A percentile compares a stretch with the other conserved stretches of the same genome.
Evolutionary conservation across 2,329 filamentous ascomycete genomes (phyloP).

Genomic region (Diplocarpon rosae): DNA sequence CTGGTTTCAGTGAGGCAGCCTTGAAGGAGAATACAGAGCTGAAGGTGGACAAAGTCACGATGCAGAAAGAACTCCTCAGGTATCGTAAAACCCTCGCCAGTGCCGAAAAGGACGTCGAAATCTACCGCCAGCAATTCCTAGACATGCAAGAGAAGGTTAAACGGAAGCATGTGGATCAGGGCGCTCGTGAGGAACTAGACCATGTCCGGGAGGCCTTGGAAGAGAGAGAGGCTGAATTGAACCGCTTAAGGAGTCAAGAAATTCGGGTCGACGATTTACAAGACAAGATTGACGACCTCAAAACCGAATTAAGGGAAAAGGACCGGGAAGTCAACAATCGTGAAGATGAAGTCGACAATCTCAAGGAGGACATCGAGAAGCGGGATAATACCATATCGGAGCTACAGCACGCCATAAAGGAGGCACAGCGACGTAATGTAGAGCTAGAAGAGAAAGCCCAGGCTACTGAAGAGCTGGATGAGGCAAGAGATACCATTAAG

Average conservation of each 20-base stretch:
- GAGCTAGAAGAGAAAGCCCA: constrained; percentile 48
- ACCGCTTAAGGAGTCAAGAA: constrained; percentile 44
- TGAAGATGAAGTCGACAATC: constrained; percentile 61
- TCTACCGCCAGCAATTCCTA: constrained; percentile 68
- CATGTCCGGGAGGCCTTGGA: constrained; percentile 45
- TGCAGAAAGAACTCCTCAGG: constrained; percentile 75
- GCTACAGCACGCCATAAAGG: constrained; percentile 49
- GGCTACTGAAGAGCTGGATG: constrained; percentile 33
- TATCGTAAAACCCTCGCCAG: constrained; percentile 75
- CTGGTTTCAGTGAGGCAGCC: constrained; percentile 79
- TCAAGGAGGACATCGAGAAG: constrained; percentile 44
- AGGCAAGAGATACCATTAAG: constrained; percentile 35
- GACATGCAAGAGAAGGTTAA: constrained; percentile 77
- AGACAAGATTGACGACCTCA: constrained; percentile 65
- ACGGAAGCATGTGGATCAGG: constrained; percentile 61
- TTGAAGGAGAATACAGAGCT: constrained; percentile 92
- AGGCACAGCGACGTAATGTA: constrained; percentile 37
- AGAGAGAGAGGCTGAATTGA: constrained; percentile 38
- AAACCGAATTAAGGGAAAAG: constrained; percentile 65
- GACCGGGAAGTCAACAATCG: constrained; percentile 61
- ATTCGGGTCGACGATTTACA: constrained; percentile 55
- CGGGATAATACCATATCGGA: constrained; percentile 41
- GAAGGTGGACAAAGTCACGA: constrained; percentile 82
- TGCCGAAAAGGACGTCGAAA: constrained; percentile 79
- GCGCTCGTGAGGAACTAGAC: constrained; percentile 50